These are phyloP conservation scores for Circinella umbellata DNA, from an alignment of 371 early-diverging fungal species.

Conservation along the genomic window DNA sequence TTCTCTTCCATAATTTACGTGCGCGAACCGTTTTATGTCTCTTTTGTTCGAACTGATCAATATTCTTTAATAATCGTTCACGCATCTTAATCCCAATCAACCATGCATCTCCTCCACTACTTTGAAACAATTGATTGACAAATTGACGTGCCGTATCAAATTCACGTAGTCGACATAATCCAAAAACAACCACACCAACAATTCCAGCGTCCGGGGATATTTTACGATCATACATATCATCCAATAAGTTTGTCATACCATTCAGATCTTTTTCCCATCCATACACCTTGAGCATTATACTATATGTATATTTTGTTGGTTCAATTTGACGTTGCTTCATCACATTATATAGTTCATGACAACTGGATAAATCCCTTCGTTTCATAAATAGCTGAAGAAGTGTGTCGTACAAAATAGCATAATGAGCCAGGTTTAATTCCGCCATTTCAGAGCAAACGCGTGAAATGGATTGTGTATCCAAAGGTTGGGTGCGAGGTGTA, in stretches of 20 bases:
- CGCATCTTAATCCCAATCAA: constrained; percentile 4
- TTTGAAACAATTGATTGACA: constrained; percentile 6
- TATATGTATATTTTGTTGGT: constrained; percentile 20
- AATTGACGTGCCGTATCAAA: constrained; percentile 13
- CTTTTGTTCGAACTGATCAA: neutral
- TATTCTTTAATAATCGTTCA: neutral
- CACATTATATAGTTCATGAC: constrained; percentile 13
- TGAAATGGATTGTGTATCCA: constrained; percentile 8
- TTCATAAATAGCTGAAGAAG: constrained; percentile 13
- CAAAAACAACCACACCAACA: constrained; percentile 19
- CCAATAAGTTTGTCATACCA: constrained; percentile 12
- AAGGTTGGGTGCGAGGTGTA: neutral
- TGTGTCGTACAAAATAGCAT: constrained; percentile 12
- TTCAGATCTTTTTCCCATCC: constrained; percentile 9
- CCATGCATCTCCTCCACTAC: constrained; percentile 1
- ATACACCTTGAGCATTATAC: constrained; percentile 15
- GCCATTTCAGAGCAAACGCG: constrained; percentile 17
- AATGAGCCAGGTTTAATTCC: neutral
- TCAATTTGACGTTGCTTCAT: constrained; percentile 8
- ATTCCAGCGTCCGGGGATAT: constrained; percentile 16
- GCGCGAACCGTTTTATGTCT: neutral
- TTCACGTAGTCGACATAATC: constrained; percentile 11
- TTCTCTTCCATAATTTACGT: neutral
- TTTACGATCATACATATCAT: constrained; percentile 22
- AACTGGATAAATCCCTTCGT: constrained; percentile 5